phyloP scores from a whole-genome alignment of 2,329 filamentous ascomycete species.

The Delphinella strobiligena region DNA sequence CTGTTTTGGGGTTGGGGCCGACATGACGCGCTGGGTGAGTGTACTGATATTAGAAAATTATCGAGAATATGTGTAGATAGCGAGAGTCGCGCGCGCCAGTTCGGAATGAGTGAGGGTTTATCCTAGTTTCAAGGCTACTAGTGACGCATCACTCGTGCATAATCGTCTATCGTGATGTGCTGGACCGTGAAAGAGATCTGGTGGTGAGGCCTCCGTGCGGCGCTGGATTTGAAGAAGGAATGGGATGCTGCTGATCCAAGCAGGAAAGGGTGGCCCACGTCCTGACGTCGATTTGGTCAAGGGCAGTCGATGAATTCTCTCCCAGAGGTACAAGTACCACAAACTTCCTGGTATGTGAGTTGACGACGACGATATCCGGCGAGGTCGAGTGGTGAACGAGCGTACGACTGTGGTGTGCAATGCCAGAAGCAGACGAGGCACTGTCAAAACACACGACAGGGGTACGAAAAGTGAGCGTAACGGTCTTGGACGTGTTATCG shows the following conservation, averaged over 20 bases:
- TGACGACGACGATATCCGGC: background rate
- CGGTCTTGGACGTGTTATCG: background rate
- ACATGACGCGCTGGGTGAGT: conserved; percentile 39
- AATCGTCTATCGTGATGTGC: background rate
- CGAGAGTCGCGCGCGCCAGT: background rate
- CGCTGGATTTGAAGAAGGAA: background rate
- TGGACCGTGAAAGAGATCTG: background rate
- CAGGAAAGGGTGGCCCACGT: background rate
- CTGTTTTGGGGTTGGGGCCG: conserved; percentile 56
- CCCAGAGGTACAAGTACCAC: too few relatives aligned
- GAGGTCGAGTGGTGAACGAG: background rate
- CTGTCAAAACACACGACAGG: background rate
- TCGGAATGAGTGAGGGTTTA: background rate
- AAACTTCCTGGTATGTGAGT: too few relatives aligned
- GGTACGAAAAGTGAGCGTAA: background rate
- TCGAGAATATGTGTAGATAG: background rate
- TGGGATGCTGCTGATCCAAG: background rate
- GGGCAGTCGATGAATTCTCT: background rate
- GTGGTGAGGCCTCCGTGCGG: background rate
- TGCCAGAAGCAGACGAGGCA: background rate
- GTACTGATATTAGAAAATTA: conserved; percentile 6
- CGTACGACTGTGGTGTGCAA: background rate
- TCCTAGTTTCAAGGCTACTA: background rate
- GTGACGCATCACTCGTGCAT: background rate
- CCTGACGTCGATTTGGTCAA: background rate